phyloP scores from a whole-genome alignment of 2,329 filamentous ascomycete species.

The Clarireedia homoeocarpa region DNA sequence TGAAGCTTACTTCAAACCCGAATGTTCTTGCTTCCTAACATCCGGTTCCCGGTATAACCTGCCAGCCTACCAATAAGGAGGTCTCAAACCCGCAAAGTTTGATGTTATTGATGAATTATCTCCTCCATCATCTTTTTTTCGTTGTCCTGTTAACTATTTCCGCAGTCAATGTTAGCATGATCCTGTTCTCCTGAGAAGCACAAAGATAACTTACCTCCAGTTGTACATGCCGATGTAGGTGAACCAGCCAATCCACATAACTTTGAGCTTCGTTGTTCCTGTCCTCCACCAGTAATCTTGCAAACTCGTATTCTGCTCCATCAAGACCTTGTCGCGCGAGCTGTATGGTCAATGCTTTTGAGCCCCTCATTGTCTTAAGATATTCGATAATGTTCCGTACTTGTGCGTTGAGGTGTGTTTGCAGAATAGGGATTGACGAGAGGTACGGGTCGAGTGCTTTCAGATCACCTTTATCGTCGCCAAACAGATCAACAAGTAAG shows the following conservation, averaged over 20 bases:
- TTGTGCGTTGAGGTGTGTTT: constrained; percentile 91
- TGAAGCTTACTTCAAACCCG: no score
- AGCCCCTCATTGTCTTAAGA: constrained; percentile 69
- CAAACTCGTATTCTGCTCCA: constrained; percentile 95
- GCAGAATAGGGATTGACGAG: constrained; percentile 70
- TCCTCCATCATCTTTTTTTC: constrained; percentile 57
- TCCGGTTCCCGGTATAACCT: no score
- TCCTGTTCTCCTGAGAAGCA: not conserved
- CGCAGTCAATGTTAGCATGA: constrained; percentile 4
- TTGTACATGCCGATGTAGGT: constrained; percentile 88
- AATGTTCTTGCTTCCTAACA: no score
- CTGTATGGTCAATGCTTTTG: constrained; percentile 83
- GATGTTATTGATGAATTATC: constrained; percentile 39
- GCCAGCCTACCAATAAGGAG: constrained; percentile 47
- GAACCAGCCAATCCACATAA: constrained; percentile 97
- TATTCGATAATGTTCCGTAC: constrained; percentile 91
- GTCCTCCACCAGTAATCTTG: constrained; percentile 82
- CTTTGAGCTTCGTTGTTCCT: constrained; percentile 96
- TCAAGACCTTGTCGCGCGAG: constrained; percentile 88
- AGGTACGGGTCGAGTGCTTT: constrained; percentile 75
- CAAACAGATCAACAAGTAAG: constrained; percentile 83
- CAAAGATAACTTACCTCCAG: constrained; percentile 56
- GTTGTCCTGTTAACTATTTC: constrained; percentile 57
- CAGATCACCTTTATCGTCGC: constrained; percentile 61
- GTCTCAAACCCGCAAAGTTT: constrained; percentile 51